These are phyloP conservation scores for Phlegmacium glaucopus DNA, from an alignment of 768 basidiomycete species.

Conservation along the genomic window DNA sequence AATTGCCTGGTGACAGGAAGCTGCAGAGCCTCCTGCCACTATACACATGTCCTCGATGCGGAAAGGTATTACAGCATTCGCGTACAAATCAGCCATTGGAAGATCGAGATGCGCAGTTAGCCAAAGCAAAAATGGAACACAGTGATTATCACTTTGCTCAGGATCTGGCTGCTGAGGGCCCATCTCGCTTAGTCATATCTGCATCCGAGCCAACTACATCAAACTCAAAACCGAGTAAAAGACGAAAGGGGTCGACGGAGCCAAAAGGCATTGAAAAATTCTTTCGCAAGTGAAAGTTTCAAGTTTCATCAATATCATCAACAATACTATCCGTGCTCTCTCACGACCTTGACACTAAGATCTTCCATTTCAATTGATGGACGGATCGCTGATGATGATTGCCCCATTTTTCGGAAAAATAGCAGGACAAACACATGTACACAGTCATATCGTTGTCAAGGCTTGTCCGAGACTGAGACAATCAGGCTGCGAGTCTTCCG, in stretches of 20 bases:
- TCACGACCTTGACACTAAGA: too few relatives aligned
- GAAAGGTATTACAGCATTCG: constrained; percentile 38
- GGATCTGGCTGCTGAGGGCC: constrained; percentile 55
- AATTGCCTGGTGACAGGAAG: constrained; percentile 7
- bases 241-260: constrained; percentile 21
- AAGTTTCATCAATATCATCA: neutral
- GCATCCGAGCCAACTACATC: constrained; percentile 12
- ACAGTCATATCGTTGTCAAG: constrained; percentile 6
- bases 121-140: constrained; percentile 62
- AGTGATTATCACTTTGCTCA: constrained; percentile 88
- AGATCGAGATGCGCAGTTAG: constrained; percentile 34
- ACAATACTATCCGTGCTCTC: neutral
- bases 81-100: constrained; percentile 23
- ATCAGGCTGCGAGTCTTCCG: constrained; percentile 1
- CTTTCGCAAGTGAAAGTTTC: constrained; percentile 28
- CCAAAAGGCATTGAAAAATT: constrained; percentile 38
- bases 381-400: too few relatives aligned
- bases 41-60: constrained; percentile 60
- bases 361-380: neutral
- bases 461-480: neutral
- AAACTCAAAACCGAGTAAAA: constrained; percentile 28
- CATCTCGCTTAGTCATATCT: constrained; percentile 11
- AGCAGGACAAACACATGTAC: constrained; percentile 13
- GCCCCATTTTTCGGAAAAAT: neutral
- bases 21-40: constrained; percentile 20